Evolutionary conservation across 352 stramenopile species (phyloP), one percentile per base, ranked within the genome.

Genomic region (Pseudoperonospora humuli): DNA sequence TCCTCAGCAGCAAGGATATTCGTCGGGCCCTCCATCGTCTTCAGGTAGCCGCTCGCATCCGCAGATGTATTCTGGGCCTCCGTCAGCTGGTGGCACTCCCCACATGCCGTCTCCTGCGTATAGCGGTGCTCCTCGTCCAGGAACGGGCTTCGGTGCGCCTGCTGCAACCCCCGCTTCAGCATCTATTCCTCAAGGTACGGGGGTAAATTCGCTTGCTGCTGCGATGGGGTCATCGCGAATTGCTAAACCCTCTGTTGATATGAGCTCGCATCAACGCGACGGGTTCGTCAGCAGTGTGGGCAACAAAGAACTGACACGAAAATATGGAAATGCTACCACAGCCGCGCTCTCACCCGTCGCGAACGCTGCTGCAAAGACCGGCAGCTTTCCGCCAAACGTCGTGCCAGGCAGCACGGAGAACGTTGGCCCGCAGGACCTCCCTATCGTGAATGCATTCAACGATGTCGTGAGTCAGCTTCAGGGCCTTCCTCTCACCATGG

Each of bases 231-330:
- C 81, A 31, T 86, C 81, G 13, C 78, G 78, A 26, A 91, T 93
- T 49, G 61, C 71, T 9, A 93, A 79, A 40, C 73, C 72, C 10
- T 85, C 77, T 33, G 81, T 90, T 47, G 76, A 93, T 54, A 88
- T 93, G 58, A 71, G 49, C 29, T 72, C 73, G 44, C 75, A 87
- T 34, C 83, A 88, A 54, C 84, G 83, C 47, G 81, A 93, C 27
- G 77, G 81, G 0, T 93, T 93, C 29, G 61, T 89, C 2, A 93
- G 68, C 44, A 90, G 78, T 48, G 81, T 85, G 33, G 76, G 76
- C 40, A 91, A 93, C 73, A 88, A 87, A 64, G 74, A 89, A 57
- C 57, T 91, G 43, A 86, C 78, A 45, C 54, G 74, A 27, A 93
- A 93, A 72, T 93, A 93, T 58, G 78, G 79, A 29, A 93, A 93